phyloP scores from a whole-genome alignment of 768 basidiomycete species.

The Candolleomyces efflorescens region DNA sequence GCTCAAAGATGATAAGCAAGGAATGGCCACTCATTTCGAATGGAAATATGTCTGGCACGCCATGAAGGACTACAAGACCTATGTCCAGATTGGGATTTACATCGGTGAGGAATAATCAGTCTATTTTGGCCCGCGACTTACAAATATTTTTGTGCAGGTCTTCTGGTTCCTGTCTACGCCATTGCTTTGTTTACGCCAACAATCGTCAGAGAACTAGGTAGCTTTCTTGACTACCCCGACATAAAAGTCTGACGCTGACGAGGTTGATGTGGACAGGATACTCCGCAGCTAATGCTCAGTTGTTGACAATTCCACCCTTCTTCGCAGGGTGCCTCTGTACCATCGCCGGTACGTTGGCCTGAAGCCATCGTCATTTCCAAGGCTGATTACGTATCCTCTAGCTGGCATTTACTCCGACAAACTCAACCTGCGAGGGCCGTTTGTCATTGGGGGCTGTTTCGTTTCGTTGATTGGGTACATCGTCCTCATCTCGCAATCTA shows the following conservation, averaged over 20 bases:
- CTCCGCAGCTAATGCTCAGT: slow-evolving; percentile 45
- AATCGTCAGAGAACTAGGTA: slow-evolving; percentile 41
- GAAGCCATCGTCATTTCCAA: background rate
- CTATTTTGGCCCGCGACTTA: background rate
- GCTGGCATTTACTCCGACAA: slow-evolving; percentile 41
- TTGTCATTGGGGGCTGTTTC: slow-evolving; percentile 36
- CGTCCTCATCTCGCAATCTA: slow-evolving; percentile 35
- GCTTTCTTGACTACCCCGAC: background rate
- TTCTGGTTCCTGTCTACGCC: slow-evolving; percentile 42
- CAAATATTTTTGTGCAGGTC: no score
- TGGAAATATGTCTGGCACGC: slow-evolving; percentile 46
- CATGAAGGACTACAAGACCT: slow-evolving; percentile 41
- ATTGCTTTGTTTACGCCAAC: slow-evolving; percentile 48
- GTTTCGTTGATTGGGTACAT: slow-evolving; percentile 50
- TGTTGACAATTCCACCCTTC: slow-evolving; percentile 49
- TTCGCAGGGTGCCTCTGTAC: slow-evolving; percentile 42
- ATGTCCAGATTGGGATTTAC: slow-evolving; percentile 35
- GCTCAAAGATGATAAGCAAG: slow-evolving; percentile 41
- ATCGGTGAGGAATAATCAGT: slow-evolving; percentile 25
- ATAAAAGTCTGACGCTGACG: background rate
- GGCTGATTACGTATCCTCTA: background rate
- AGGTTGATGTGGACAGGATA: slow-evolving; percentile 24
- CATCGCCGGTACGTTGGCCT: slow-evolving; percentile 20
- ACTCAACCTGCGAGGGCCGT: slow-evolving; percentile 41
- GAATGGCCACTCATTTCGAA: slow-evolving; percentile 41